These are phyloP conservation scores for Scheffersomyces stambukii DNA, from an alignment of 1,139 yeast species.

Conservation along the genomic window DNA sequence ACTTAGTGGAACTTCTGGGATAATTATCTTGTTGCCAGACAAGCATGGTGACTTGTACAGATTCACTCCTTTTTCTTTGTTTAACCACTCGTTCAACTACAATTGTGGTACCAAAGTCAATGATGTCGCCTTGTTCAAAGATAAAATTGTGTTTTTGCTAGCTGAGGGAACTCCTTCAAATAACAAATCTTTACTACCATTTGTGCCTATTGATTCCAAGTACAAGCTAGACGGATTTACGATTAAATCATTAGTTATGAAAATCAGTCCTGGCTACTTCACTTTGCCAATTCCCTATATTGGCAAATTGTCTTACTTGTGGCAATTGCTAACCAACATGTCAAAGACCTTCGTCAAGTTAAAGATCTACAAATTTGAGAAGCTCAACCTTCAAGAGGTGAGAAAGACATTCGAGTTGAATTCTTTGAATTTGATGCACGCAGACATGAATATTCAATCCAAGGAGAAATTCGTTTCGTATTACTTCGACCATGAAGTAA, in stretches of 20 bases:
- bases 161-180: conserved; percentile 72
- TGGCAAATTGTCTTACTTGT: conserved; percentile 17
- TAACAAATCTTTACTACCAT: conserved; percentile 56
- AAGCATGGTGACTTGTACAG: conserved; percentile 29
- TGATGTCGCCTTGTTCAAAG: conserved; percentile 20
- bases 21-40: conserved; percentile 44
- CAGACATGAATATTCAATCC: conserved; percentile 21
- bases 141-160: conserved; percentile 44
- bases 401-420: conserved; percentile 26
- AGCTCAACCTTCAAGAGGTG: conserved; percentile 10
- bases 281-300: conserved; percentile 31
- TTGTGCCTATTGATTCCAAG: conserved; percentile 17
- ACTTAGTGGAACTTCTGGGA: conserved; percentile 13
- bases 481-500: conserved; percentile 20
- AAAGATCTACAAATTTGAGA: conserved; percentile 20
- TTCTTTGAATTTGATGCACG: conserved; percentile 24
- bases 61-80: conserved; percentile 32
- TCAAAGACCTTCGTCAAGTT: conserved; percentile 17
- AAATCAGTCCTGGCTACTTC: conserved; percentile 31
- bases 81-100: conserved; percentile 26
- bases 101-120: conserved; percentile 14
- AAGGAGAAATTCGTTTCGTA: conserved; percentile 33
- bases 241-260: conserved; percentile 43
- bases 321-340: conserved; percentile 21
- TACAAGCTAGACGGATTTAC: conserved; percentile 18